These are phyloP conservation scores for Aspergillus viridinutans DNA, from an alignment of 2,329 filamentous ascomycete species.

Conservation along the genomic window DNA sequence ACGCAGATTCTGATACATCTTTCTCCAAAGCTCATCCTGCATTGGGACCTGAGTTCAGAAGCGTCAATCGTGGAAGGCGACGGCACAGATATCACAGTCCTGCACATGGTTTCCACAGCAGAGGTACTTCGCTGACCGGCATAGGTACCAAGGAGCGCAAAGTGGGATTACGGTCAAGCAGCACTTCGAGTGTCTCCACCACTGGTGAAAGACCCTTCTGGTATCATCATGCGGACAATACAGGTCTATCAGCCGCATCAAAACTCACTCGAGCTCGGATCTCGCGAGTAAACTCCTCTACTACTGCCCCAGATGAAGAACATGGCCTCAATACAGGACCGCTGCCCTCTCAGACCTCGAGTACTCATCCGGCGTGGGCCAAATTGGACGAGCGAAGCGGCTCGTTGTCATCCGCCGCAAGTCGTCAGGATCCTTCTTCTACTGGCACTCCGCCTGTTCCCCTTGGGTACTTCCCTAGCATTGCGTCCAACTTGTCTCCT, in stretches of 20 bases:
- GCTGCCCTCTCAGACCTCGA: not conserved
- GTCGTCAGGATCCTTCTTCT: constrained; percentile 32
- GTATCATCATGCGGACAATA: constrained; percentile 3
- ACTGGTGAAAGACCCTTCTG: constrained; percentile 28
- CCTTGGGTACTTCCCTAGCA: constrained; percentile 51
- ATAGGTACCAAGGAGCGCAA: constrained; percentile 52
- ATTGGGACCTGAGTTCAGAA: constrained; percentile 41
- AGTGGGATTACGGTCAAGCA: constrained; percentile 50
- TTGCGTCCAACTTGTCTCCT: constrained; percentile 61
- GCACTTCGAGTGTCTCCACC: constrained; percentile 55
- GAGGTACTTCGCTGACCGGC: constrained; percentile 46
- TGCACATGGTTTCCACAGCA: constrained; percentile 53
- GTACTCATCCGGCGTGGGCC: constrained; percentile 31
- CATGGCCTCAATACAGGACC: not conserved
- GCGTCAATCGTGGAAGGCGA: constrained; percentile 54
- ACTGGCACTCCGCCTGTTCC: constrained; percentile 41
- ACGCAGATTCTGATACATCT: constrained; percentile 26
- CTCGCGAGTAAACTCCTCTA: not conserved
- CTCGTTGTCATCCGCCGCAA: constrained; percentile 53
- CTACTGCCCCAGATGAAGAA: not conserved
- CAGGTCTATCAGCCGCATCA: not conserved
- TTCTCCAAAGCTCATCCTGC: constrained; percentile 39
- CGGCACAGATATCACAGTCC: constrained; percentile 59
- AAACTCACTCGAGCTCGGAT: not conserved
- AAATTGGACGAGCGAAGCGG: constrained; percentile 52